Conservation (phyloP, 2,329 filamentous ascomycete genomes). For the Ploettnerulaceae sp. region DNA sequence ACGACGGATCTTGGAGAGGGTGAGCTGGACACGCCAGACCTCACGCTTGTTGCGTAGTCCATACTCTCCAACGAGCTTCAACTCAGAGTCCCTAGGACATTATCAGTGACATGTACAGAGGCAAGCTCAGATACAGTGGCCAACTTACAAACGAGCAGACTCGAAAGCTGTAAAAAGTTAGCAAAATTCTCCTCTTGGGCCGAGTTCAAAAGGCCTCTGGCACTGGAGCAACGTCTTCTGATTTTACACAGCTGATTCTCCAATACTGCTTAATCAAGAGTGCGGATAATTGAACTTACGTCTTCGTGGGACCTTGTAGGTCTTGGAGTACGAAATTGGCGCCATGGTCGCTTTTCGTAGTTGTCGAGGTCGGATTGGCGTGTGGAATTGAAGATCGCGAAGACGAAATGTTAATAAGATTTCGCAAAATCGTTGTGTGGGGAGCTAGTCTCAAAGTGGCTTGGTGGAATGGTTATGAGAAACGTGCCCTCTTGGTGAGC, state of each 20-base stretch:
- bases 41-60: constrained; percentile 99
- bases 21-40: constrained; percentile 99
- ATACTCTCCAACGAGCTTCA: constrained; percentile 99
- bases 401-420: no score
- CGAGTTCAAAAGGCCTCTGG: no score
- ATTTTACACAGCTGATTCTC: no score
- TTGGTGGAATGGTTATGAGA: no score
- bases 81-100: constrained; percentile 84
- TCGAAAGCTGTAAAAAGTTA: constrained; percentile 68
- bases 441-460: no score
- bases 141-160: constrained; percentile 99
- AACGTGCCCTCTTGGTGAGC: no score
- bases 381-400: constrained; percentile 15
- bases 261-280: neutral
- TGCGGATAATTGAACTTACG: constrained; percentile 36
- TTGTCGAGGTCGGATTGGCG: constrained; percentile 16
- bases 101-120: constrained; percentile 94
- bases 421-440: no score
- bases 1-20: constrained; percentile 99
- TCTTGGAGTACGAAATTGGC: constrained; percentile 88
- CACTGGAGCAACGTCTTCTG: no score
- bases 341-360: constrained; percentile 37
- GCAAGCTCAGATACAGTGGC: constrained; percentile 98
- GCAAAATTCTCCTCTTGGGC: constrained; percentile 24
- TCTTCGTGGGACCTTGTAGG: constrained; percentile 96